Conservation (phyloP, 1,284 basidiomycete genomes). For the Coniferiporia weirii region DNA sequence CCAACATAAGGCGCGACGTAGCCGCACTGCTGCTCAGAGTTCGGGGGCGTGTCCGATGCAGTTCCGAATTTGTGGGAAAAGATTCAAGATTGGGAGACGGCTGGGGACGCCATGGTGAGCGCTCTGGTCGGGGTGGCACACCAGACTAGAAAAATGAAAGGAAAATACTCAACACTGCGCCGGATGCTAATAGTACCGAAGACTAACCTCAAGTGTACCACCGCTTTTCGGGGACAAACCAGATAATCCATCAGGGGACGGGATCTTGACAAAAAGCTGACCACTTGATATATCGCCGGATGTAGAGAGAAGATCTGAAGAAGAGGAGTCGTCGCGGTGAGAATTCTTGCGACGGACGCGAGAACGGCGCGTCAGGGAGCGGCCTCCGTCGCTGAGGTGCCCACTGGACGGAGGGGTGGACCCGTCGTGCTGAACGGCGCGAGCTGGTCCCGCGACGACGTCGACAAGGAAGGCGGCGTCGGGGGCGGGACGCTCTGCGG, state of each 20-base stretch:
- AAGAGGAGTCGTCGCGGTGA: constrained; percentile 9
- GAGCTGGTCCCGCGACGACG: constrained; percentile 7
- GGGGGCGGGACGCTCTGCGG: constrained; percentile 4
- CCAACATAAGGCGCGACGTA: constrained; percentile 4
- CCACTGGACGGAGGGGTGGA: constrained; percentile 3
- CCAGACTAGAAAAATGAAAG: constrained; percentile 4
- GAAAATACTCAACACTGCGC: constrained; percentile 3
- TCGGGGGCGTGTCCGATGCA: constrained; percentile 6
- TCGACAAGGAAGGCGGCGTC: background rate
- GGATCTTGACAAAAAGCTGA: constrained; percentile 18
- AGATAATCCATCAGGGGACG: constrained; percentile 1
- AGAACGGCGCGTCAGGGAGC: constrained; percentile 11
- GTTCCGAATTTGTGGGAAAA: background rate
- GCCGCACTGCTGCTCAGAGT: constrained; percentile 10
- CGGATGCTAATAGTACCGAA: background rate
- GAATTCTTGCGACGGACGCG: constrained; percentile 14
- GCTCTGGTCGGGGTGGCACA: constrained; percentile 11
- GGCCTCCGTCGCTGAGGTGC: constrained; percentile 4
- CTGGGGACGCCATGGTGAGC: constrained; percentile 12
- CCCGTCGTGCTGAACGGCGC: background rate
- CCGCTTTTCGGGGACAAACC: constrained; percentile 11
- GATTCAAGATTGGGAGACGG: background rate
- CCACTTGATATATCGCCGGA: constrained; percentile 17
- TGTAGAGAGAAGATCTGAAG: constrained; percentile 12
- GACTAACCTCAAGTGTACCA: constrained; percentile 3